These are phyloP conservation scores for Hypoxylon trugodes DNA, from an alignment of 495 filamentous ascomycete species.

Conservation along the genomic window DNA sequence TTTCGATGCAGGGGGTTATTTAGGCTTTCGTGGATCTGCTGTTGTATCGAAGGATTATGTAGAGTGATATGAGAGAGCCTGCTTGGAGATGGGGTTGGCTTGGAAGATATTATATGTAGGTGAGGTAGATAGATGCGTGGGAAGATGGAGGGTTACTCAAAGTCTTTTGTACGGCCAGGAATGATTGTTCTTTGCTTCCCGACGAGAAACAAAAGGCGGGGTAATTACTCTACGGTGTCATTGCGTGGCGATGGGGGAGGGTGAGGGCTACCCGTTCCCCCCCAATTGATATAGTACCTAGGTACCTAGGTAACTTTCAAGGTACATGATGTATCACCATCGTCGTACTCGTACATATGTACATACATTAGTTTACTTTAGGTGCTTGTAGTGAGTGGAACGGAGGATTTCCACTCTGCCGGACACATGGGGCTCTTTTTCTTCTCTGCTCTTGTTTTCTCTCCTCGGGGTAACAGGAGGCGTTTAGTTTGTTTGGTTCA, in stretches of 20 bases:
- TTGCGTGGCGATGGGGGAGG: conserved; percentile 5
- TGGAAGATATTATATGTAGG: conserved; percentile 14
- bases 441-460: too few relatives aligned
- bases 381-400: too few relatives aligned
- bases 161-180: conserved; percentile 23
- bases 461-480: conserved; percentile 8
- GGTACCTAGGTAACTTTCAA: too few relatives aligned
- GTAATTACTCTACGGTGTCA: conserved; percentile 15
- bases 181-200: background rate
- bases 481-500: conserved; percentile 3
- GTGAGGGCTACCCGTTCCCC: conserved; percentile 12
- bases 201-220: conserved; percentile 26
- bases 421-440: conserved; percentile 28
- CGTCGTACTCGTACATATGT: background rate
- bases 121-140: background rate
- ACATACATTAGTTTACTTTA: background rate
- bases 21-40: background rate
- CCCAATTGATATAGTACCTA: conserved; percentile 18
- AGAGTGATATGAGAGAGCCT: background rate
- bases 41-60: background rate
- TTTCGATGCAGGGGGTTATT: background rate
- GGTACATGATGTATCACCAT: too few relatives aligned
- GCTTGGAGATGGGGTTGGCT: background rate
- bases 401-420: conserved; percentile 32
- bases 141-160: background rate